Evolutionary conservation across 352 stramenopile genomes (phyloP).

Genomic region (Globisporangium iwayamae): DNA sequence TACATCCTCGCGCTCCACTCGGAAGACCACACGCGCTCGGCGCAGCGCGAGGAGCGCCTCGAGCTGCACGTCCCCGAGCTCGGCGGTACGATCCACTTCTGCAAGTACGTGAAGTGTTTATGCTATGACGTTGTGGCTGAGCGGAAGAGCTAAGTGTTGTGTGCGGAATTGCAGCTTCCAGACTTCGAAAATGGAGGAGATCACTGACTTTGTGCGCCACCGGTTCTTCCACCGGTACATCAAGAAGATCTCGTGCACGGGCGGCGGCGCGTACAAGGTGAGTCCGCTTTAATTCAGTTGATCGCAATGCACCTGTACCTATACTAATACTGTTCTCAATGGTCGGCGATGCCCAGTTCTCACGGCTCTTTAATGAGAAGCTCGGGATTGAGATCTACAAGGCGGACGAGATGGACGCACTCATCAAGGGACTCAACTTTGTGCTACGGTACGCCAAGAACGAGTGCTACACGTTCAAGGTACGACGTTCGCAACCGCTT

Average conservation of each 20-base stretch:
- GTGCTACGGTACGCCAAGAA: constrained; percentile 89
- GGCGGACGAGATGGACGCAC: constrained; percentile 94
- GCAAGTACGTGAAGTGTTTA: constrained; percentile 28
- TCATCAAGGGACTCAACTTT: constrained; percentile 97
- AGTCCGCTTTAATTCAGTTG: background rate
- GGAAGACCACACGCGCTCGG: constrained; percentile 30
- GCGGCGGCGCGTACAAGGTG: constrained; percentile 95
- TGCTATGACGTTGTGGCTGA: background rate
- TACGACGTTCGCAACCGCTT: constrained; percentile 10
- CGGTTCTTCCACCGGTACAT: constrained; percentile 91
- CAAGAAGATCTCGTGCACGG: constrained; percentile 86
- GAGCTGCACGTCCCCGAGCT: constrained; percentile 69
- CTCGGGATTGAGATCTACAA: constrained; percentile 93
- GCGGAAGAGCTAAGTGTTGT: background rate
- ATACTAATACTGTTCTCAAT: constrained; percentile 3
- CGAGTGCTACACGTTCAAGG: constrained; percentile 96
- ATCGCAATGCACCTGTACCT: background rate
- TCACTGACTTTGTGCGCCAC: constrained; percentile 65
- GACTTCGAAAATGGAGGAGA: constrained; percentile 63
- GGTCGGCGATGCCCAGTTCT: constrained; percentile 35
- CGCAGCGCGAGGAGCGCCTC: constrained; percentile 53
- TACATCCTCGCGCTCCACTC: constrained; percentile 46
- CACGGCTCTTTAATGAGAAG: constrained; percentile 81
- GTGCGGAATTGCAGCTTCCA: constrained; percentile 39
- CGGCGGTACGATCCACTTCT: constrained; percentile 95